A percentile compares a stretch with the other conserved stretches of the same genome.
phyloP scores from a whole-genome alignment of 768 basidiomycete species.

The Ramaria sp. region DNA sequence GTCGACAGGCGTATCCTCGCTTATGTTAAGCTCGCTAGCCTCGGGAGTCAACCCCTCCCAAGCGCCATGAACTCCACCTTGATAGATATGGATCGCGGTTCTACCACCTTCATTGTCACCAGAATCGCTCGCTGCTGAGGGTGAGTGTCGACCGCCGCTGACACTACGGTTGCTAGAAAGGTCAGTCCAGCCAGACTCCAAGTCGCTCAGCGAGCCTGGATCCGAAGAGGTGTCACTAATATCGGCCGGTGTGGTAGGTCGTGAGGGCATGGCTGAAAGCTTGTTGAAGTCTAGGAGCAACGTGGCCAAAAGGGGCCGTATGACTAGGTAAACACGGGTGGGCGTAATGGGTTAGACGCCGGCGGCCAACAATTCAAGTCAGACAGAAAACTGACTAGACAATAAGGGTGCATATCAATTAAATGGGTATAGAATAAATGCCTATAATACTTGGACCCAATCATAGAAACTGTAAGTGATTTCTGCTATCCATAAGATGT shows the following conservation, averaged over 20 bases:
- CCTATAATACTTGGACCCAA: too few relatives aligned
- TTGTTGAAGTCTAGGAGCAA: background rate
- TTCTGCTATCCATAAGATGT: too few relatives aligned
- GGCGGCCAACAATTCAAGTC: too few relatives aligned
- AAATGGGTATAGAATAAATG: too few relatives aligned
- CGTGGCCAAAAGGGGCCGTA: background rate
- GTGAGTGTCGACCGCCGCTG: background rate
- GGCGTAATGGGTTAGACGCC: slow-evolving; percentile 2
- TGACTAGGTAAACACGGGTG: background rate
- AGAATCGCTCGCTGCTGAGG: background rate
- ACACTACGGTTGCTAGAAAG: slow-evolving; percentile 5
- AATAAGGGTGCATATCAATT: too few relatives aligned
- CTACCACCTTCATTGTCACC: slow-evolving; percentile 3
- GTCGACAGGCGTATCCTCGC: background rate
- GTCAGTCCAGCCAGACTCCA: slow-evolving; percentile 10
- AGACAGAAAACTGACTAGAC: too few relatives aligned
- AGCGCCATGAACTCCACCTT: background rate
- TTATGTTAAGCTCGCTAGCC: background rate
- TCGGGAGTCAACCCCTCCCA: slow-evolving; percentile 6
- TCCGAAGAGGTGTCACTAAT: slow-evolving; percentile 8
- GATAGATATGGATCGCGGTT: slow-evolving; percentile 1
- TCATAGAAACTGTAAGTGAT: too few relatives aligned
- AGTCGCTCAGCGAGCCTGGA: slow-evolving; percentile 7
- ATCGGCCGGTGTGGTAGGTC: slow-evolving; percentile 4
- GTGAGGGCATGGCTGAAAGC: background rate